Base-by-base conservation (phyloP, 1,284 basidiomycete species). In the Apiotrichum brassicae region DNA sequence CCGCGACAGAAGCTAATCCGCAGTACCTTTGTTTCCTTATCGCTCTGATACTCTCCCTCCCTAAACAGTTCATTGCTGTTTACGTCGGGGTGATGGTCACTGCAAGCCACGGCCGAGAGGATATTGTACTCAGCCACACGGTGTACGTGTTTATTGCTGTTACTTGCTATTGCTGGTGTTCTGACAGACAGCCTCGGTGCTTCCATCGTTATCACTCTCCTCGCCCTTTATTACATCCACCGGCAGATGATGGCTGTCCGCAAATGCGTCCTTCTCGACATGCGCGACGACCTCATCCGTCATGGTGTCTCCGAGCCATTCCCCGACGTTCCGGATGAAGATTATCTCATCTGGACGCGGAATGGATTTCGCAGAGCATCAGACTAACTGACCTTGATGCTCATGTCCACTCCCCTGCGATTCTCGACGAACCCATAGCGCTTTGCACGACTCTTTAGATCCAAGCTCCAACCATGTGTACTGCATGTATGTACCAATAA, bases 91-190 rank as follows among this genome's bases (percentile, higher is more conserved):
- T 55, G 82, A 81, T 56, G 78, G 83, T 54, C 64, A 75, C 26
- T 82, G 86, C 4, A 71, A 86, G 35, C 79, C 63, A 8, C 5
- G 20, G 43, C 18, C 23, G 40, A 7, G 38, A 37, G 12, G 53
- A 59, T 35, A 47, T 60, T 35, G 25, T 30, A 9, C 54, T 66
- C 22, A 60, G 59, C 18, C 56, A 62, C 40, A 50, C 49, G 24
- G 63, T 66, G 47, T 30, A 30, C 28, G 28, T 30, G 11, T 11
- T 14, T 4, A 5, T n/a, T n/a, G n/a, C n/a, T n/a, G n/a, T n/a
- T n/a, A n/a, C n/a, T n/a, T n/a, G n/a, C n/a, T n/a, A n/a, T n/a
- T n/a, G n/a, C n/a, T n/a, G n/a, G n/a, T n/a, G n/a, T n/a, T n/a
- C n/a, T n/a, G n/a, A n/a, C n/a, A n/a, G n/a, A n/a, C 28, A 30